A percentile compares a stretch with the other conserved stretches of the same genome.
Evolutionary conservation across 2,329 filamentous ascomycete species (phyloP).

Genomic region (Diaporthe vexans): DNA sequence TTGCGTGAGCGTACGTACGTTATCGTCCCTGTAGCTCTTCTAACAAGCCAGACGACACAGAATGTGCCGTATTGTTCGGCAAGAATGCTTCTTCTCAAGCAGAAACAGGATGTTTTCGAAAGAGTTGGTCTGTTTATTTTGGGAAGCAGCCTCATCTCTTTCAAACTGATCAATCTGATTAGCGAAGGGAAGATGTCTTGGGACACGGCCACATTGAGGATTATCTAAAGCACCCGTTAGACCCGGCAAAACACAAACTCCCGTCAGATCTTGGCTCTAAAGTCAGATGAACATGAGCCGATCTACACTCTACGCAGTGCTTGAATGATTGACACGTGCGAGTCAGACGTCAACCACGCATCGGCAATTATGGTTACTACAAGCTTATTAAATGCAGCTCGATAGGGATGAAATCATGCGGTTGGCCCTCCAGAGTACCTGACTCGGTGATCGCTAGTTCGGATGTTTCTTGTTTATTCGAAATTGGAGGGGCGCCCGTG

Average conservation of each 20-base stretch:
- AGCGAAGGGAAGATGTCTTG: not conserved
- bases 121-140: conserved; percentile 4
- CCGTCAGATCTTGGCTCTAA: not conserved
- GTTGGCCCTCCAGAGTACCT: not conserved
- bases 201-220: not conserved
- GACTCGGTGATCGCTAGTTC: not conserved
- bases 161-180: not conserved
- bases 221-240: not conserved
- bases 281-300: not conserved
- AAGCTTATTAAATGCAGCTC: too few species aligned
- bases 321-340: not conserved
- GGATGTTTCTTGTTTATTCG: conserved; percentile 7
- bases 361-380: not conserved
- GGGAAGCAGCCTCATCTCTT: not conserved
- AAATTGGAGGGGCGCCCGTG: conserved; percentile 5
- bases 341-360: not conserved
- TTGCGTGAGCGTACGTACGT: not conserved
- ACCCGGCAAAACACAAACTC: not conserved
- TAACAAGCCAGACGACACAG: too few species aligned
- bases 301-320: not conserved
- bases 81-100: conserved; percentile 15
- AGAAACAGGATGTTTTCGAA: not conserved
- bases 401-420: not conserved
- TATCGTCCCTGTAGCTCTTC: not conserved
- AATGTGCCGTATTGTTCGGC: not conserved